A percentile compares a stretch with the other conserved stretches of the same genome.
Evolutionary conservation across 345 rosid species (phyloP).

Genomic region (Citrus unshiu): DNA sequence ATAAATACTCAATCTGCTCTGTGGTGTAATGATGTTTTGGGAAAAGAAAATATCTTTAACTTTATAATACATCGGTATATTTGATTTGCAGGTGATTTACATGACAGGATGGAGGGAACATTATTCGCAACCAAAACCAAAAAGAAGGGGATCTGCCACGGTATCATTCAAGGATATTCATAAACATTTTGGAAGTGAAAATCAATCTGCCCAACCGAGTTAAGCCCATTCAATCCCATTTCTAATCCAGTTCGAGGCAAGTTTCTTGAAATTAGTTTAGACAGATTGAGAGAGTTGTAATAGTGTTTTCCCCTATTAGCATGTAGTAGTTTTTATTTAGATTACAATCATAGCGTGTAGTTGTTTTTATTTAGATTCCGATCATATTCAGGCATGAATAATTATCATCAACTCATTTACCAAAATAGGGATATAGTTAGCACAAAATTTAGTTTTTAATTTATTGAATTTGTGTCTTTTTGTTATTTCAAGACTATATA

Average conservation of each 20-base stretch:
- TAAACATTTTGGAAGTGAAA: constrained; percentile 50
- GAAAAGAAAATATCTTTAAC: neutral
- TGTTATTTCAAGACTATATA: too few relatives aligned
- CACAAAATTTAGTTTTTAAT: neutral
- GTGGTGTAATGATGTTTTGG: neutral
- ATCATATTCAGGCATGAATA: neutral
- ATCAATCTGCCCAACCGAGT: constrained; percentile 14
- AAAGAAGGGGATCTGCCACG: constrained; percentile 84
- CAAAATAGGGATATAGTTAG: neutral
- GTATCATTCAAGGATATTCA: constrained; percentile 73
- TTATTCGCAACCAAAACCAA: constrained; percentile 78
- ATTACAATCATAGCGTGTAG: neutral
- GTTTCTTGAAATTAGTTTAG: neutral
- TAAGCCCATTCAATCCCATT: neutral
- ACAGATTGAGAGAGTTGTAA: neutral
- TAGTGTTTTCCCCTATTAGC: neutral
- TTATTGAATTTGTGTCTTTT: neutral
- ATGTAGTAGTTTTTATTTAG: neutral
- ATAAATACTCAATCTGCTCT: neutral
- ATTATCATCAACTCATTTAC: neutral
- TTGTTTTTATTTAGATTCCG: neutral
- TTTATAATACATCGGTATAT: neutral
- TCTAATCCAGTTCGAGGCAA: neutral
- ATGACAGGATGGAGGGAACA: constrained; percentile 99
- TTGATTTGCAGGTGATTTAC: constrained; percentile 68